phyloP scores from a whole-genome alignment of 2,329 filamentous ascomycete species.

The Ploettnerulaceae sp. region DNA sequence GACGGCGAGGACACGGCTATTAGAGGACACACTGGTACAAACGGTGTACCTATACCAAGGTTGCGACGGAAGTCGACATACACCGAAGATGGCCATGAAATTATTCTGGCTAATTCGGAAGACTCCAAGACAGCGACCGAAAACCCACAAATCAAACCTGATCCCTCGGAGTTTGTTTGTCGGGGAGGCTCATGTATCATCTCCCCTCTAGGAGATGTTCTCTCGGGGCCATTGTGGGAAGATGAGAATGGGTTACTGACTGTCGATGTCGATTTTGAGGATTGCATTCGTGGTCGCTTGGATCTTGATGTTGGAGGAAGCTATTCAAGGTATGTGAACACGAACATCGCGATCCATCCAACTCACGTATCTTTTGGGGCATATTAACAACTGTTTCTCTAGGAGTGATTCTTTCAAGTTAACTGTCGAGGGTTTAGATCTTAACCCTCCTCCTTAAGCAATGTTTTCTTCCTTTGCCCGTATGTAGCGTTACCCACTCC shows the following conservation, averaged over 20 bases:
- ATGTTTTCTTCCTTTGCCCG: neutral
- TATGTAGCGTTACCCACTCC: too few species aligned
- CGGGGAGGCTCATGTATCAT: slow-evolving; percentile 81
- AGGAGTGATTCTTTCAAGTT: slow-evolving; percentile 60
- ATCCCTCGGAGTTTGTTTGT: slow-evolving; percentile 40
- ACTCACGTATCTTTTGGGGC: too few species aligned
- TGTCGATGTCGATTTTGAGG: slow-evolving; percentile 78
- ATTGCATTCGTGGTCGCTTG: slow-evolving; percentile 75
- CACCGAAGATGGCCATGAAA: slow-evolving; percentile 48
- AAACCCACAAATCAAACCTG: slow-evolving; percentile 12
- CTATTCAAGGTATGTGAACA: slow-evolving; percentile 63
- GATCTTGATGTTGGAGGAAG: slow-evolving; percentile 82
- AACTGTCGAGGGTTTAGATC: slow-evolving; percentile 52
- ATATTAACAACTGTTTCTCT: slow-evolving; percentile 15
- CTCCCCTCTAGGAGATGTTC: slow-evolving; percentile 70
- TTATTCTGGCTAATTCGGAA: slow-evolving; percentile 37
- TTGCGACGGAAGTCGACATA: slow-evolving; percentile 15
- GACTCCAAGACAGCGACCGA: neutral
- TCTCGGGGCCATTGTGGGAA: slow-evolving; percentile 81
- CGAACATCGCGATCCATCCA: neutral
- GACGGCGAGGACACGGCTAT: slow-evolving; percentile 3
- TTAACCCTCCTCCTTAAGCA: slow-evolving; percentile 49
- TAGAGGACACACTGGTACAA: neutral
- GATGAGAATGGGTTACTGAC: slow-evolving; percentile 61
- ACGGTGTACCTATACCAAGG: neutral